These are phyloP conservation scores for Coemansia sp. DNA, from an alignment of 192 early-diverging fungal genomes.

Conservation along the genomic window DNA sequence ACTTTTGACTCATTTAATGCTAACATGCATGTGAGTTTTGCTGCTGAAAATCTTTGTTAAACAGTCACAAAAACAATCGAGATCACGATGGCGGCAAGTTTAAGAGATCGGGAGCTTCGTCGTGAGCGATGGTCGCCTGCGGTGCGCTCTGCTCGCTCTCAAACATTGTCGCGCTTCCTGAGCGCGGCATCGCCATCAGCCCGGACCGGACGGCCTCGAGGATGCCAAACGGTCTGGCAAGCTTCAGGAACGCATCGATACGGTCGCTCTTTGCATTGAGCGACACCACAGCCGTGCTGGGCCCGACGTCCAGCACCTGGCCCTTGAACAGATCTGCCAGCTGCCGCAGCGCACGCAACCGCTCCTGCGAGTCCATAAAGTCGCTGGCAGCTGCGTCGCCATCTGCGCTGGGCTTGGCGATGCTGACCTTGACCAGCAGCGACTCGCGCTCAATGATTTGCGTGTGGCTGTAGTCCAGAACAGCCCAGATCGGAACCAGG, in stretches of 20 bases:
- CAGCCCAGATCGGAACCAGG: slow-evolving; percentile 96
- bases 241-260: slow-evolving; percentile 88
- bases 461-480: slow-evolving; percentile 91
- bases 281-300: slow-evolving; percentile 82
- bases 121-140: slow-evolving; percentile 61
- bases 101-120: slow-evolving; percentile 63
- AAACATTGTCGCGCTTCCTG: slow-evolving; percentile 74
- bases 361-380: slow-evolving; percentile 59
- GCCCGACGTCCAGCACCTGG: slow-evolving; percentile 81
- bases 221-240: slow-evolving; percentile 93
- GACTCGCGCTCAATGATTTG: slow-evolving; percentile 90
- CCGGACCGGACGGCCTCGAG: slow-evolving; percentile 92
- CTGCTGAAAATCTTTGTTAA: no score
- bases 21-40: not conserved
- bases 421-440: slow-evolving; percentile 89
- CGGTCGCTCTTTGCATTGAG: slow-evolving; percentile 84
- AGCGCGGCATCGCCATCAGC: slow-evolving; percentile 96
- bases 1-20: not conserved
- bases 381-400: slow-evolving; percentile 28
- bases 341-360: slow-evolving; percentile 79
- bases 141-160: slow-evolving; percentile 69
- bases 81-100: slow-evolving; percentile 89
- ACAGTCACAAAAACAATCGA: no score
- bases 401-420: slow-evolving; percentile 37
- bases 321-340: slow-evolving; percentile 84